phyloP scores from a whole-genome alignment of 2,329 filamentous ascomycete genomes.

The Blastomyces silverae region DNA sequence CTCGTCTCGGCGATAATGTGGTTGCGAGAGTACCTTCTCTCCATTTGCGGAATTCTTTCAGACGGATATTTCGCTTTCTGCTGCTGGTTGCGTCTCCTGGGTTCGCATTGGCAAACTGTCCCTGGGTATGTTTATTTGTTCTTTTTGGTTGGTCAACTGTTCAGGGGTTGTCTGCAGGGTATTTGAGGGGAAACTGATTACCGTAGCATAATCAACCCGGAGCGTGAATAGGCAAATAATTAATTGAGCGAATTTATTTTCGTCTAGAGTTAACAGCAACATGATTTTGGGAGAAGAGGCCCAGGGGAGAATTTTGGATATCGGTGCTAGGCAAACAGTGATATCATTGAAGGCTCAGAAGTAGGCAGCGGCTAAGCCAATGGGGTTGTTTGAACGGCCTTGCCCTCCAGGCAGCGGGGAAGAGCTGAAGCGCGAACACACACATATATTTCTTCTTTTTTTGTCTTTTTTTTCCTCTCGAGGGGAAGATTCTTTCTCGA shows the following conservation, averaged over 20 bases:
- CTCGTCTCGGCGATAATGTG: not conserved
- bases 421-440: not conserved
- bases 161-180: not conserved
- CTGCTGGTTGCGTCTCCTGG: not conserved
- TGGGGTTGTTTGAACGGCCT: not conserved
- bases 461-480: not conserved
- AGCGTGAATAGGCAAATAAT: not conserved
- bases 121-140: not conserved
- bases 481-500: not conserved
- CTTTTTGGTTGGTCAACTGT: not conserved
- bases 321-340: not conserved
- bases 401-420: constrained; percentile 8
- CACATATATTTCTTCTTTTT: not conserved
- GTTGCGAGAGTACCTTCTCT: not conserved
- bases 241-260: not conserved
- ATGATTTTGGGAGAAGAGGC: not conserved
- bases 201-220: too few species aligned
- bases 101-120: not conserved
- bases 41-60: too few species aligned
- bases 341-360: not conserved
- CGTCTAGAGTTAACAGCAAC: not conserved
- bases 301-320: too few species aligned
- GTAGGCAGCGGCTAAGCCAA: constrained; percentile 2
- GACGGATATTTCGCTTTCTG: not conserved
- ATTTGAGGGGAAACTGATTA: too few species aligned